These are phyloP conservation scores for Coemansia sp. DNA, from an alignment of 192 early-diverging fungal genomes.

Conservation along the genomic window DNA sequence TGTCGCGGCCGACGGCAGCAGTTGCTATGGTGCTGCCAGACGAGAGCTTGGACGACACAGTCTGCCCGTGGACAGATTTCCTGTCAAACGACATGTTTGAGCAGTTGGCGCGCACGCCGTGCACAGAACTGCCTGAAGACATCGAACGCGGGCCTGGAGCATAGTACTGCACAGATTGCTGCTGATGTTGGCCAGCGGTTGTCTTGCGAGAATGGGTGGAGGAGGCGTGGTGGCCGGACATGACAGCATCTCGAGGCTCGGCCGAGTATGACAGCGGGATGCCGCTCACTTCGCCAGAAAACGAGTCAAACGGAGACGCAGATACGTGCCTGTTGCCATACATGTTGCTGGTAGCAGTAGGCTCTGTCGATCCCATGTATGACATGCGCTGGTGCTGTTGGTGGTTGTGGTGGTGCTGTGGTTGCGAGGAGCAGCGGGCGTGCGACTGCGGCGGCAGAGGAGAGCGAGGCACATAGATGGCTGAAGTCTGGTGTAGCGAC, in stretches of 20 bases:
- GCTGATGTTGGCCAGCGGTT: neutral
- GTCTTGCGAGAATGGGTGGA: neutral
- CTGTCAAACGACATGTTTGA: slow-evolving; percentile 30
- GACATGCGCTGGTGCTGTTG: neutral
- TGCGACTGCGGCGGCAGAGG: neutral
- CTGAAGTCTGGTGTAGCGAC: neutral
- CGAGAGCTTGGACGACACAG: slow-evolving; percentile 2
- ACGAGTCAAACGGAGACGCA: slow-evolving; percentile 22
- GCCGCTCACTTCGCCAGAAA: slow-evolving; percentile 10
- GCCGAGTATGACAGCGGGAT: slow-evolving; percentile 19
- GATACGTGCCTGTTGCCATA: neutral
- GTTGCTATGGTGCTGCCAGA: slow-evolving; percentile 3
- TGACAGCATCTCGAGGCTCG: slow-evolving; percentile 10
- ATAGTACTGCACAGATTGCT: slow-evolving; percentile 1
- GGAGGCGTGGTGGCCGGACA: neutral
- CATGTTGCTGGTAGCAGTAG: neutral
- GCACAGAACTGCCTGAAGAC: neutral
- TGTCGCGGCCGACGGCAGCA: neutral
- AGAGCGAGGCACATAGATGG: slow-evolving; percentile 8
- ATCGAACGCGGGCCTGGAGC: neutral
- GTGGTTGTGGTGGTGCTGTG: neutral
- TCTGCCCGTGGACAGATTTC: slow-evolving; percentile 1
- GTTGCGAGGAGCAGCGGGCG: neutral
- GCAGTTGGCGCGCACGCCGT: neutral
- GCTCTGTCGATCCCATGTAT: neutral